These are phyloP conservation scores for Geosmithia flava DNA, from an alignment of 2,329 filamentous ascomycete genomes.

Conservation along the genomic window DNA sequence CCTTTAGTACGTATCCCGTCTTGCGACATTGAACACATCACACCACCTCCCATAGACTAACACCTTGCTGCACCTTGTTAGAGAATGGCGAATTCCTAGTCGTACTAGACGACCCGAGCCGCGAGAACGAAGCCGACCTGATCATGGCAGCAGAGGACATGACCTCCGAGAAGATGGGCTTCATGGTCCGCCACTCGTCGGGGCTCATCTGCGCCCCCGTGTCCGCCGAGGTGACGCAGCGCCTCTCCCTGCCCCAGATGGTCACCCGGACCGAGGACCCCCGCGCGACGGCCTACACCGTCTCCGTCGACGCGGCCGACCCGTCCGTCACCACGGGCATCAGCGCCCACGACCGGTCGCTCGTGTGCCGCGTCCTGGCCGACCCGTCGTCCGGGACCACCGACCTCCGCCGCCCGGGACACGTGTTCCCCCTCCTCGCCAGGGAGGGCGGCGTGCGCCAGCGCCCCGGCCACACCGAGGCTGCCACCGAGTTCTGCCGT, in stretches of 20 bases:
- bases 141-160: conserved; percentile 84
- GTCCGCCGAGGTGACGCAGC: conserved; percentile 51
- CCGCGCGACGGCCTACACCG: conserved; percentile 84
- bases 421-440: conserved; percentile 78
- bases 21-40: too few relatives aligned
- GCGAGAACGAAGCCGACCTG: conserved; percentile 97
- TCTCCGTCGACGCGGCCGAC: conserved; percentile 73
- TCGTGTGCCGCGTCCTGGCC: conserved; percentile 71
- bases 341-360: conserved; percentile 71
- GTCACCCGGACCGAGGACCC: conserved; percentile 63
- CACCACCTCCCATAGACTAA: not conserved
- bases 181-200: conserved; percentile 84
- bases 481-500: conserved; percentile 79
- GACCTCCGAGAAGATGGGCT: conserved; percentile 85
- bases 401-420: conserved; percentile 71
- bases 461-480: conserved; percentile 82
- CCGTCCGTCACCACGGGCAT: conserved; percentile 77
- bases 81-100: conserved; percentile 90
- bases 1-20: conserved; percentile 55
- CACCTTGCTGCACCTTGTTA: conserved; percentile 31
- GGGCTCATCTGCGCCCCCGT: conserved; percentile 89
- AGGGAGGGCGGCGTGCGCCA: conserved; percentile 68
- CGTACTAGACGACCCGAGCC: conserved; percentile 81
- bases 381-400: conserved; percentile 42
- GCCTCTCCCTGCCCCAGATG: conserved; percentile 81